Conservation (phyloP, 495 filamentous ascomycete species). For the Viridothelium virens region DNA sequence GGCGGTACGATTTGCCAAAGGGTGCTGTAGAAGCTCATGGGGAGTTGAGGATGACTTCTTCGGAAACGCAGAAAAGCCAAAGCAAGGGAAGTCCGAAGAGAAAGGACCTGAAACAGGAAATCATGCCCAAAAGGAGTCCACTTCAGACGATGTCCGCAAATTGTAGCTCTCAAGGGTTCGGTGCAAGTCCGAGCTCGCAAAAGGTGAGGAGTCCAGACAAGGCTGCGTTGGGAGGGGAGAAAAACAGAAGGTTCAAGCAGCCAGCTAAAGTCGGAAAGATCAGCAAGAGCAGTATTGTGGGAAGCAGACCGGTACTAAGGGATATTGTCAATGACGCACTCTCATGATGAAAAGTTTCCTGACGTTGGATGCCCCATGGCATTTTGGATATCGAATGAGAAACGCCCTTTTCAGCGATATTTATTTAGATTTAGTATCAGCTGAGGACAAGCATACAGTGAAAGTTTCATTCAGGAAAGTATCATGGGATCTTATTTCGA, state of each 20-base stretch:
- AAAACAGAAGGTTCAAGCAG: conserved; percentile 15
- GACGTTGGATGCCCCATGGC: background rate
- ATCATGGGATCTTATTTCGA: too few species aligned
- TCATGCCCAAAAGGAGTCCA: background rate
- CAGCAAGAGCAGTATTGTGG: conserved; percentile 28
- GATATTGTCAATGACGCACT: conserved; percentile 47
- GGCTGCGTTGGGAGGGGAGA: conserved; percentile 9
- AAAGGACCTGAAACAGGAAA: conserved; percentile 15
- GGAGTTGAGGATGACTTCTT: conserved; percentile 38
- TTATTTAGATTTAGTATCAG: too few species aligned
- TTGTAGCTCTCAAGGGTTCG: conserved; percentile 9
- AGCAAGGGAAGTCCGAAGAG: conserved; percentile 16
- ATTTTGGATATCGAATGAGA: background rate
- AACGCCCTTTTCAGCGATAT: too few species aligned
- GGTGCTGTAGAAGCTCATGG: conserved; percentile 60
- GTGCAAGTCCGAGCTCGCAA: background rate
- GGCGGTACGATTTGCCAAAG: conserved; percentile 63
- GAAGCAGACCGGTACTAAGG: conserved; percentile 44
- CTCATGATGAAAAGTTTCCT: background rate
- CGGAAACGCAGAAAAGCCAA: conserved; percentile 6
- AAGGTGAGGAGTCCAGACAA: conserved; percentile 11
- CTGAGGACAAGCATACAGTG: too few species aligned
- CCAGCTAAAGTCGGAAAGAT: conserved; percentile 22
- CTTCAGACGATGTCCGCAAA: conserved; percentile 12
- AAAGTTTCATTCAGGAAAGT: too few species aligned